Base-by-base conservation (phyloP, 345 rosid genomes). In the Sonneratia alba region DNA sequence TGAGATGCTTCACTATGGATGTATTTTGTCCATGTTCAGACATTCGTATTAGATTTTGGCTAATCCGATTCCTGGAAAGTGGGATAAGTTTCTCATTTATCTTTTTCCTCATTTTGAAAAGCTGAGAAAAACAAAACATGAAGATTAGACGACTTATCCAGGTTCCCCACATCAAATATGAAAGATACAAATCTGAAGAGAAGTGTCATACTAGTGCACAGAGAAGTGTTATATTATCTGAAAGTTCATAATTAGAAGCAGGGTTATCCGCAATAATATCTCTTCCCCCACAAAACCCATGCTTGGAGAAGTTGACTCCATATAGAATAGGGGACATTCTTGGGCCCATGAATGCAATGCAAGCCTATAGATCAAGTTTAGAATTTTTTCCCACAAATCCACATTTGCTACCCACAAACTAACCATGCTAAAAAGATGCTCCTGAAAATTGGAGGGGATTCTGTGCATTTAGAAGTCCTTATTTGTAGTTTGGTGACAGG, bases 401-500 rank as follows among this genome's bases (percentile, higher is more conserved):
- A 27, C 9, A 11, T 34, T 24, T 12, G 19, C 37, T 5, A 34
- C 18, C 66, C 38, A 62, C 6, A 34, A 1, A 9, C 37, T 24
- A 3, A 27, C 37, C 7, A 62, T 62, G 66, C 36, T 34, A 27
- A 62, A 62, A 24, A 7, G 19, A 24, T 34, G 16, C 37, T 27
- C 22, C 7, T 53, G 18, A 57, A 36, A 63, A 73, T 16, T 49
- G 14, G 62, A 24, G 19, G 10, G 45, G 10, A 42, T 42, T 42
- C 45, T 42, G 45, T 9, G 16, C 16, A 4, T 48, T 15, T 9
- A 14, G 15, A 18, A 40, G 43, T 53, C 61, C 16, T 57, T 42
- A 67, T n/a, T 62, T 11, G 59, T 66, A 40, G 56, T 79, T 78
- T 57, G 75, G 75, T 34, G 71, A 62, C 81, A 94, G 98, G 99